Conservation (phyloP, 2,329 filamentous ascomycete genomes). For the Coniochaeta sp. region DNA sequence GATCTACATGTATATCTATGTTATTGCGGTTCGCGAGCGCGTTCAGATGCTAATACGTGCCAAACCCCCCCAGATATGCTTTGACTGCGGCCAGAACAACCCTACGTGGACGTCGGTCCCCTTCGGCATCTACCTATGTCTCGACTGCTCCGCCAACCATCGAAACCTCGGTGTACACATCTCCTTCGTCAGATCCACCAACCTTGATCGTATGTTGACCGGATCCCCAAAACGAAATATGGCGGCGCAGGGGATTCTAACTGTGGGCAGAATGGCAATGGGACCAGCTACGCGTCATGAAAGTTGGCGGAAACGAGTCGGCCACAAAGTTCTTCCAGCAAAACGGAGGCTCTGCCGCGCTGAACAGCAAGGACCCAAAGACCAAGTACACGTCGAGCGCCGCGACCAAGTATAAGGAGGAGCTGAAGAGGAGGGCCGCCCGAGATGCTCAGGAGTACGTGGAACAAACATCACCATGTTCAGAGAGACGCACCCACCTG, state of each 20-base stretch:
- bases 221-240: background rate
- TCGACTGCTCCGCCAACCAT: slow-evolving; percentile 96
- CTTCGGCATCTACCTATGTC: slow-evolving; percentile 94
- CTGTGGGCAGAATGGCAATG: slow-evolving; percentile 78
- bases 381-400: slow-evolving; percentile 92
- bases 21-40: background rate
- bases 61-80: slow-evolving; percentile 77
- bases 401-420: slow-evolving; percentile 97
- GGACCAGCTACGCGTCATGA: slow-evolving; percentile 96
- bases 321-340: slow-evolving; percentile 98
- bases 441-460: slow-evolving; percentile 78
- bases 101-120: slow-evolving; percentile 98
- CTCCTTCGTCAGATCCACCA: slow-evolving; percentile 96
- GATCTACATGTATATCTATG: no score
- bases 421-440: slow-evolving; percentile 78
- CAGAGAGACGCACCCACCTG: background rate
- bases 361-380: slow-evolving; percentile 94
- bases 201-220: slow-evolving; percentile 79
- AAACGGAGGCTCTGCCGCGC: slow-evolving; percentile 86
- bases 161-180: slow-evolving; percentile 98
- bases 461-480: background rate
- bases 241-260: background rate
- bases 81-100: slow-evolving; percentile 96
- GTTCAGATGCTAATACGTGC: background rate
- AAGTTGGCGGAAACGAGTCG: slow-evolving; percentile 95